phyloP scores from a whole-genome alignment of 2,329 filamentous ascomycete genomes.

The Aspergillus vadensis region DNA sequence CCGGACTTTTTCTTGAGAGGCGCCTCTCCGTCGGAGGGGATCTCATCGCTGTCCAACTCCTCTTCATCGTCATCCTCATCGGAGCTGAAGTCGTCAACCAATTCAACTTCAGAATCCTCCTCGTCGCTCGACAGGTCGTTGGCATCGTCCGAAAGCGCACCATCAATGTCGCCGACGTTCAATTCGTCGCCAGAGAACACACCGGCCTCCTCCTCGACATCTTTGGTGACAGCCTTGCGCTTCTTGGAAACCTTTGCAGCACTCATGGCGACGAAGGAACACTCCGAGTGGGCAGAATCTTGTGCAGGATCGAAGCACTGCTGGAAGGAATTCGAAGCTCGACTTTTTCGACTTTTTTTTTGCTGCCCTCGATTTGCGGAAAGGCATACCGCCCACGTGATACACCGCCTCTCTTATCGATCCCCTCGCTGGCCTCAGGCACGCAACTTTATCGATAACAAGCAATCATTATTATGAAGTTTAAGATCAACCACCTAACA shows the following conservation, averaged over 20 bases:
- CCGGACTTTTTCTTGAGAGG: constrained; percentile 41
- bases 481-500: too few relatives aligned
- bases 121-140: constrained; percentile 43
- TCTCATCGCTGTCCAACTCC: constrained; percentile 54
- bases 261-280: constrained; percentile 33
- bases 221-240: constrained; percentile 64
- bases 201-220: constrained; percentile 52
- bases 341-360: constrained; percentile 16
- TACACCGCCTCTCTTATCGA: constrained; percentile 29
- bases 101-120: constrained; percentile 54
- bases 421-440: constrained; percentile 17
- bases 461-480: too few relatives aligned
- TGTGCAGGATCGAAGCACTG: not conserved
- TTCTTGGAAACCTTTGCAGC: constrained; percentile 55
- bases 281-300: not conserved
- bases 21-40: constrained; percentile 50
- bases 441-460: not conserved
- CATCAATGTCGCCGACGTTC: constrained; percentile 45
- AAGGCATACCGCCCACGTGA: constrained; percentile 42
- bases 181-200: constrained; percentile 64
- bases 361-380: constrained; percentile 5
- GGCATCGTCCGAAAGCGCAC: constrained; percentile 45
- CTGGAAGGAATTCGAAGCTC: constrained; percentile 1
- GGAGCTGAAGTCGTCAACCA: constrained; percentile 56
- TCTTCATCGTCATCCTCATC: constrained; percentile 54